Conservation (phyloP, 495 filamentous ascomycete species). For the Penicillium steckii region DNA sequence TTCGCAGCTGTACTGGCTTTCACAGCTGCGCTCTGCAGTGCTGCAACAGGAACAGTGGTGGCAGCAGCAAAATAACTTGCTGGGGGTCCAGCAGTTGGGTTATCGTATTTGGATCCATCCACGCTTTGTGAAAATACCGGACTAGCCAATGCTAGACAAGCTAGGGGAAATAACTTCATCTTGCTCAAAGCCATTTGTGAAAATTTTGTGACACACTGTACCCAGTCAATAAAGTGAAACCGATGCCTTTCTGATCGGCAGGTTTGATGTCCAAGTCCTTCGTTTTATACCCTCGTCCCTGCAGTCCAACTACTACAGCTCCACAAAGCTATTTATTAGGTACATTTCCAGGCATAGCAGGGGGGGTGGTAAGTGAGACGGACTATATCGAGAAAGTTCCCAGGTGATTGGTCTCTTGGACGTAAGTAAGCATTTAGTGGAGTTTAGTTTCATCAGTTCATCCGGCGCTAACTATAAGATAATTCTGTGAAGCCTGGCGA, state of each 20-base stretch:
- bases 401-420: not conserved
- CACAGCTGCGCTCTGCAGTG: constrained; percentile 26
- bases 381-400: not conserved
- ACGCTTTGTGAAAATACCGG: constrained; percentile 18
- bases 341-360: too few relatives aligned
- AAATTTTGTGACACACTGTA: too few relatives aligned
- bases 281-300: too few relatives aligned
- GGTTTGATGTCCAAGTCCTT: too few relatives aligned
- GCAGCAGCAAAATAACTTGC: constrained; percentile 30
- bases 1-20: constrained; percentile 23
- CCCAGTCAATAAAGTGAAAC: too few relatives aligned
- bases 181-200: too few relatives aligned
- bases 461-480: not conserved
- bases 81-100: constrained; percentile 26
- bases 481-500: too few relatives aligned
- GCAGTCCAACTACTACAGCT: too few relatives aligned
- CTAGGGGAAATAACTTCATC: too few relatives aligned
- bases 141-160: constrained; percentile 9
- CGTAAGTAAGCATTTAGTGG: not conserved
- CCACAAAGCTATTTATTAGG: too few relatives aligned
- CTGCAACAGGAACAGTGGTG: constrained; percentile 22
- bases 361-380: too few relatives aligned
- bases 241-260: too few relatives aligned
- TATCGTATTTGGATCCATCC: constrained; percentile 24
- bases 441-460: not conserved